Base-by-base conservation (phyloP, 768 basidiomycete species). In the Xanthoconium stramineum region DNA sequence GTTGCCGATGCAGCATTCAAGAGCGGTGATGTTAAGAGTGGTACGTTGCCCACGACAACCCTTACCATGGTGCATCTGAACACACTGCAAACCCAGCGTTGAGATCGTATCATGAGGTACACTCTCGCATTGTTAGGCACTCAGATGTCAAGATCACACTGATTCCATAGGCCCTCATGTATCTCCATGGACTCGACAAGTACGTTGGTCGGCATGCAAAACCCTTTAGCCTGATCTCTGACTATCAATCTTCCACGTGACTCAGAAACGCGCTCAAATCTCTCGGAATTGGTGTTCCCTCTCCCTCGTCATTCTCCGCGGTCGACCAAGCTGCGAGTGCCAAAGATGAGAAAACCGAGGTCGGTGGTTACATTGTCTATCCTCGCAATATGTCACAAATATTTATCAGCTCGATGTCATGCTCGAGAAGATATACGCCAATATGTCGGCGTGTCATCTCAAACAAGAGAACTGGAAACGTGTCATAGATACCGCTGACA, bases 381-480 rank as follows among this genome's bases (percentile, higher is more conserved):
- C 17, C n/a, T 24, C 54, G 48, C 43, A 38, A 40, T n/a, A 6
- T 28, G 7, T 47, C 17, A 44, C 50, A 15, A 40, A 33, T 17
- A n/a, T 36, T 30, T 28, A 29, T 47, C 36, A 93, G 91, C 78
- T 84, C 19, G 91, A 93, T 67, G 75, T 84, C 11, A 77, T 91
- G 38, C 69, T 90, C 19, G 89, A 89, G 71, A 93, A 88, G 74
- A 83, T 92, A 45, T 89, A 93, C 59, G 82, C 88, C 5, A 94
- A 94, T 54, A 88, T 90, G 87, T 83, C 86, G 3, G 89, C 89
- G 6, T 91, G 89, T 61, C 89, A 93, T 67, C 73, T 93, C 65
- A 91, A 90, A 71, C 83, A 83, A 48, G 76, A 77, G 46, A 94
- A 91, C 65, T 94, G 88, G 88, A 82, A 83, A 64, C 83, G 91